These are phyloP conservation scores for Schrenkiella parvula DNA, from an alignment of 345 rosid genomes.

Conservation along the genomic window DNA sequence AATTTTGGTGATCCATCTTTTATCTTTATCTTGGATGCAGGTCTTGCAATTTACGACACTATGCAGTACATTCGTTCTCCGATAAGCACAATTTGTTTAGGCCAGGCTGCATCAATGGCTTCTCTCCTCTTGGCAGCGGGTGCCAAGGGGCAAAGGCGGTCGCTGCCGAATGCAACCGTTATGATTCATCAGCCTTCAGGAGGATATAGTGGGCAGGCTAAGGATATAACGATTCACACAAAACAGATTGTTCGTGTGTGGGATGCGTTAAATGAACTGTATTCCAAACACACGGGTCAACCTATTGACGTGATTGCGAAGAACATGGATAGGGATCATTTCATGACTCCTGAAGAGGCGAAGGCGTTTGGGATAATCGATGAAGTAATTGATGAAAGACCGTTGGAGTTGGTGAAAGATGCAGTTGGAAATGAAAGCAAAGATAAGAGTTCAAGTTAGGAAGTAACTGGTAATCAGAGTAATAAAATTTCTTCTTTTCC, in stretches of 20 bases:
- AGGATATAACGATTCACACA: slow-evolving; percentile 87
- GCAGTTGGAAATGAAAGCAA: slow-evolving; percentile 61
- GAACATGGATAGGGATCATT: slow-evolving; percentile 95
- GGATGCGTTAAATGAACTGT: slow-evolving; percentile 76
- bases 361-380: slow-evolving; percentile 94
- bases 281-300: slow-evolving; percentile 75
- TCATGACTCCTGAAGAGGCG: slow-evolving; percentile 93
- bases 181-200: slow-evolving; percentile 99
- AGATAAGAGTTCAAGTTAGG: slow-evolving; percentile 58
- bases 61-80: slow-evolving; percentile 97
- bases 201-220: slow-evolving; percentile 95
- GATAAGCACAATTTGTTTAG: slow-evolving; percentile 82
- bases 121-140: slow-evolving; percentile 97
- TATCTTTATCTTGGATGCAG: slow-evolving; percentile 27
- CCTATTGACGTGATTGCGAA: slow-evolving; percentile 66
- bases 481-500: slow-evolving; percentile 7
- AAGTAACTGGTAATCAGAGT: slow-evolving; percentile 28
- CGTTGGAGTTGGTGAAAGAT: slow-evolving; percentile 74
- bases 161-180: slow-evolving; percentile 86
- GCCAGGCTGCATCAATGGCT: slow-evolving; percentile 99
- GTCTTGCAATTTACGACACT: slow-evolving; percentile 95
- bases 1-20: background rate
- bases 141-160: slow-evolving; percentile 80
- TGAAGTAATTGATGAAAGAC: slow-evolving; percentile 89
- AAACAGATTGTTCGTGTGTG: slow-evolving; percentile 93